phyloP scores from a whole-genome alignment of 768 basidiomycete genomes.

The Tricholoma sp. region DNA sequence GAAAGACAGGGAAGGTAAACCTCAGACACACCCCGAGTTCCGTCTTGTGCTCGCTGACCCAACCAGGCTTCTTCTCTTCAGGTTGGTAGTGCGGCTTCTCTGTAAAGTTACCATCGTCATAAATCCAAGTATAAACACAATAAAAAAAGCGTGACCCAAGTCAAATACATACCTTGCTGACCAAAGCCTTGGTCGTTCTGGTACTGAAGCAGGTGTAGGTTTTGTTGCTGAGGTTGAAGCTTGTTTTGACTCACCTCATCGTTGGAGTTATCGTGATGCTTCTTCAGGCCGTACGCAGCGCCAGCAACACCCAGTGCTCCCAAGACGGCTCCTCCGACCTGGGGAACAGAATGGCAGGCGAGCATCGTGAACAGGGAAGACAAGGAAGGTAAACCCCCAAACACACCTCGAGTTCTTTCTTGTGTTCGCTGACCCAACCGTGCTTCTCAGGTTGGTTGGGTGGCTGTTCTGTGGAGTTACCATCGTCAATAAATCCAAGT shows the following conservation, averaged over 20 bases:
- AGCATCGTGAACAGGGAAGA: slow-evolving; percentile 1
- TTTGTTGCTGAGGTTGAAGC: too few species aligned
- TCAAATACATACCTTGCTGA: slow-evolving; percentile 10
- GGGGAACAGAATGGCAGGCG: neutral
- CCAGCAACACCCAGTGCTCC: neutral
- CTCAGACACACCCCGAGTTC: slow-evolving; percentile 45
- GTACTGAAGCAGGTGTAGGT: neutral
- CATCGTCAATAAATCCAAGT: neutral
- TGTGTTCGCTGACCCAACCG: slow-evolving; percentile 52
- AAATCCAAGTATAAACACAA: too few species aligned
- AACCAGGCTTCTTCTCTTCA: neutral
- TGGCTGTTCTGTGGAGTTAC: neutral
- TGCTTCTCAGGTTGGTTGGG: slow-evolving; percentile 31
- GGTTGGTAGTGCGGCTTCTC: neutral
- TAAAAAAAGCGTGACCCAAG: slow-evolving; percentile 10
- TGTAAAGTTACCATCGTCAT: neutral
- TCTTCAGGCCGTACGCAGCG: neutral
- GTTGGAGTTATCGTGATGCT: neutral
- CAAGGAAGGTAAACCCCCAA: neutral
- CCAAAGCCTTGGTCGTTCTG: slow-evolving; percentile 9
- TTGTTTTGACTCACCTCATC: too few species aligned
- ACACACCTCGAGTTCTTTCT: slow-evolving; percentile 53
- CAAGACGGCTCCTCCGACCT: neutral
- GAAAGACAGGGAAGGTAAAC: neutral
- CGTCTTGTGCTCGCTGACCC: slow-evolving; percentile 33